A percentile compares a stretch with the other conserved stretches of the same genome.
phyloP scores from a whole-genome alignment of 306 rosid species.

The Vigna mungo region DNA sequence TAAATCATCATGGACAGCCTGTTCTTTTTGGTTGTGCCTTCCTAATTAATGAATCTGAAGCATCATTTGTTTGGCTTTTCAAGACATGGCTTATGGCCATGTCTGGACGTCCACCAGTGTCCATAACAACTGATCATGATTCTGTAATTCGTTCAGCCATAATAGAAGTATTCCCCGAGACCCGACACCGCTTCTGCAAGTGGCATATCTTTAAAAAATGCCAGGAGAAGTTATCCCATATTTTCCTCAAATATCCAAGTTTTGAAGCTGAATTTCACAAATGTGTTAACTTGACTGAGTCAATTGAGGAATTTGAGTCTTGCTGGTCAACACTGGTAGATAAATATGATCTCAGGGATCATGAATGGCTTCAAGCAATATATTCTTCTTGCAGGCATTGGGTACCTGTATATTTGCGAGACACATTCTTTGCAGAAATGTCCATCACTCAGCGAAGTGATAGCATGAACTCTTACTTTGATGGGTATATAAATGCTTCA shows the following conservation, averaged over 20 bases:
- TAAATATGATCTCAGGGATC: slow-evolving; percentile 85
- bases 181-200: slow-evolving; percentile 97
- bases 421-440: slow-evolving; percentile 97
- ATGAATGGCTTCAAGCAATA: slow-evolving; percentile 92
- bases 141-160: slow-evolving; percentile 81
- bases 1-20: slow-evolving; percentile 97
- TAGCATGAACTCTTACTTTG: slow-evolving; percentile 98
- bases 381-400: slow-evolving; percentile 86
- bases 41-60: slow-evolving; percentile 88
- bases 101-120: slow-evolving; percentile 86
- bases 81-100: slow-evolving; percentile 94
- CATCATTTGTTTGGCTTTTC: slow-evolving; percentile 91
- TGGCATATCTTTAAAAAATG: slow-evolving; percentile 98
- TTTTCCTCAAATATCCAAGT: slow-evolving; percentile 84
- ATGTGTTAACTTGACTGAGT: slow-evolving; percentile 94
- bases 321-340: slow-evolving; percentile 90
- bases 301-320: slow-evolving; percentile 92
- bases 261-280: slow-evolving; percentile 97
- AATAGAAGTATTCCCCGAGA: slow-evolving; percentile 79
- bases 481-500: slow-evolving; percentile 98
- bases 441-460: slow-evolving; percentile 97
- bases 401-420: slow-evolving; percentile 95
- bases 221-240: slow-evolving; percentile 92
- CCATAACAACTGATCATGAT: slow-evolving; percentile 95
- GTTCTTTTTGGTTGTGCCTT: slow-evolving; percentile 97